Conservation (phyloP, 768 basidiomycete species). For the Podaxis mareebaensis region DNA sequence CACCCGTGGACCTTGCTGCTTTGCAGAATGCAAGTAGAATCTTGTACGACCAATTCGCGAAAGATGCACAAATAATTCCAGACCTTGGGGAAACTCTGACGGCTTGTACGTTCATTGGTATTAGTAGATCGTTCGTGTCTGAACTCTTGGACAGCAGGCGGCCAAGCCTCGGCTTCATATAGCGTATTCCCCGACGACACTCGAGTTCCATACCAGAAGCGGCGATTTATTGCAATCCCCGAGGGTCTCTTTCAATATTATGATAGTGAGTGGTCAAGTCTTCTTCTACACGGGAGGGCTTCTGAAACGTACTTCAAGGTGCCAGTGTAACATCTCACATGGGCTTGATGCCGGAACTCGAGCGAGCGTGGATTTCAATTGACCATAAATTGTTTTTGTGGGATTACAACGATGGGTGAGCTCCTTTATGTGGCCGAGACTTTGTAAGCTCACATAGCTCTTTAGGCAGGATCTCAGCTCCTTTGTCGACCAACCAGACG, state of each 20-base stretch:
- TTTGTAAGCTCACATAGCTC: background rate
- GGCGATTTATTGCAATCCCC: conserved; percentile 73
- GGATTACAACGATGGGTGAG: conserved; percentile 95
- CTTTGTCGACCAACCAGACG: conserved; percentile 89
- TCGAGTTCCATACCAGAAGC: conserved; percentile 79
- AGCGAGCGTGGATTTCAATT: conserved; percentile 93
- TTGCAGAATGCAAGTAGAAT: conserved; percentile 68
- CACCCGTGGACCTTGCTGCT: conserved; percentile 56
- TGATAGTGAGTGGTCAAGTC: conserved; percentile 49
- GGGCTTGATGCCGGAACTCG: conserved; percentile 91
- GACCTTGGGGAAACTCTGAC: conserved; percentile 72
- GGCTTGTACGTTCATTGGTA: conserved; percentile 44
- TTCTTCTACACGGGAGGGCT: conserved; percentile 10
- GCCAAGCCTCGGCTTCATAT: conserved; percentile 74
- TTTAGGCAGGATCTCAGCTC: conserved; percentile 85
- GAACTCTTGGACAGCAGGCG: conserved; percentile 46
- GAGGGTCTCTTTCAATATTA: conserved; percentile 79
- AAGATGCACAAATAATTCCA: conserved; percentile 74
- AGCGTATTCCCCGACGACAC: conserved; percentile 77
- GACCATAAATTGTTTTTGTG: conserved; percentile 94
- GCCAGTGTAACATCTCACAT: conserved; percentile 75
- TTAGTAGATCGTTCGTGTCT: conserved; percentile 14
- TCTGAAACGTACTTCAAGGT: conserved; percentile 38
- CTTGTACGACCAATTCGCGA: conserved; percentile 66
- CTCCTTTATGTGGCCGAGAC: conserved; percentile 15